Base-by-base conservation (phyloP, 2,329 filamentous ascomycete genomes). In the Sporothrix dimorphospora region DNA sequence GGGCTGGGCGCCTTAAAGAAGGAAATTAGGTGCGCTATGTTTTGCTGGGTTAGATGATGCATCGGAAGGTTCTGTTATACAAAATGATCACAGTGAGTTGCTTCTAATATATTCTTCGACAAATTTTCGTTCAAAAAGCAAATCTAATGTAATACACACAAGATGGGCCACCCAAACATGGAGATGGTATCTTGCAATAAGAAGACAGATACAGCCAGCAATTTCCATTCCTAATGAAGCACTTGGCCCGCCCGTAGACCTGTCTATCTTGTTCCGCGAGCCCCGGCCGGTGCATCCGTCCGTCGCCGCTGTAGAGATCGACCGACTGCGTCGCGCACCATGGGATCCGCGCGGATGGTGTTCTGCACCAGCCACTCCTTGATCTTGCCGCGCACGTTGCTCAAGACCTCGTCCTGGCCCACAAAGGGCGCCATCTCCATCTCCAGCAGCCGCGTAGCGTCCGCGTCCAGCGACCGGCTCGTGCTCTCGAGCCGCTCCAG, bases 351-450 rank as follows among this genome's bases (percentile, higher is more conserved):
- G 75, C 89, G 87, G 73, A 97, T 92, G 16, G 91, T 94, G 78
- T 97, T 97, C 80, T 97, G 90, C 68, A 98, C 90, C 76, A 98
- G 84, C 87, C 94, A 97, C 77, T 96, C 93, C 81, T 91, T 92
- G 82, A 98, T 88, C 77, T 91, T 92, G 53, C 86, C 86, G 74
- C 90, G 87, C 77, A 97, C 82, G 73, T 89, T 89, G 59, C 84
- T 84, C 63, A 91, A 83, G n/a, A 85, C 85, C 73, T 88, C 86
- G 47, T 86, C 82, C 78, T 97, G 91, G n/a, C 90, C 91, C 68
- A 86, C 88, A 81, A 94, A 98, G 0, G 95, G 95, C 69, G 90
- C 89, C 80, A 94, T 87, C 77, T 97, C 94, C 79, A 97, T 85
- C 63, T 91, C 90, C 79, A 97, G 82, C 73, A 97, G 80, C 71